Percentiles rank a stretch among this genome's conserved stretches.
Evolutionary conservation across 176 grass and related monocot species (phyloP).

Genomic region (bread wheat (Triticum aestivum)): DNA sequence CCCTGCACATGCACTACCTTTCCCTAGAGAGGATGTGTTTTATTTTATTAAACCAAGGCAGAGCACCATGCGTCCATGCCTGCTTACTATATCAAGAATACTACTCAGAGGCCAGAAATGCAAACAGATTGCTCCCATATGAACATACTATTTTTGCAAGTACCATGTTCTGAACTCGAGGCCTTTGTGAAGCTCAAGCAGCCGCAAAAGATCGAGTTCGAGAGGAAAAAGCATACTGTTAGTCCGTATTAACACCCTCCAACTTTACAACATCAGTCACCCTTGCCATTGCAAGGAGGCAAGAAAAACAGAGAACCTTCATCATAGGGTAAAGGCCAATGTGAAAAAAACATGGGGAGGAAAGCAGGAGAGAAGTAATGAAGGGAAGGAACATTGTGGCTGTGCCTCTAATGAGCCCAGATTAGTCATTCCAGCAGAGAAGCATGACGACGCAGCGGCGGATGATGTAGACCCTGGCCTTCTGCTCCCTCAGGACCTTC

Average conservation of each 20-base stretch:
- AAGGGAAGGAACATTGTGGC: not conserved
- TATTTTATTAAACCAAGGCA: constrained; percentile 25
- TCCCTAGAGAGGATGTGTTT: constrained; percentile 16
- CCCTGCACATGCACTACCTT: constrained; percentile 2
- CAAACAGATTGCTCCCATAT: not conserved
- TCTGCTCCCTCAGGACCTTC: constrained; percentile 60
- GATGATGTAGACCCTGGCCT: constrained; percentile 73
- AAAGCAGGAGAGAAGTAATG: not conserved
- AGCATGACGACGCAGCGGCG: constrained; percentile 68
- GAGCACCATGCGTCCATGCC: constrained; percentile 13
- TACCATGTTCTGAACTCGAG: not conserved
- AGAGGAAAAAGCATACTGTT: not conserved
- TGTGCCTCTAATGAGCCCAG: not conserved
- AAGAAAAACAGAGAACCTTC: constrained; percentile 39
- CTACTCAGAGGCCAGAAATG: not conserved
- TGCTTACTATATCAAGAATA: constrained; percentile 27
- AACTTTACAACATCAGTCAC: constrained; percentile 34
- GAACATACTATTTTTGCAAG: not conserved
- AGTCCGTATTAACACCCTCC: constrained; percentile 41
- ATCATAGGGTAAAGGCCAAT: constrained; percentile 18
- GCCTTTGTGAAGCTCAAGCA: not conserved
- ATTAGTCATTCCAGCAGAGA: constrained; percentile 59
- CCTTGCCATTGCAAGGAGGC: constrained; percentile 36
- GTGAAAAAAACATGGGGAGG: constrained; percentile 13
- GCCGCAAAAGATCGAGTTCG: not conserved